Conservation (phyloP, 2,329 filamentous ascomycete genomes). For the Colletotrichum sp. region DNA sequence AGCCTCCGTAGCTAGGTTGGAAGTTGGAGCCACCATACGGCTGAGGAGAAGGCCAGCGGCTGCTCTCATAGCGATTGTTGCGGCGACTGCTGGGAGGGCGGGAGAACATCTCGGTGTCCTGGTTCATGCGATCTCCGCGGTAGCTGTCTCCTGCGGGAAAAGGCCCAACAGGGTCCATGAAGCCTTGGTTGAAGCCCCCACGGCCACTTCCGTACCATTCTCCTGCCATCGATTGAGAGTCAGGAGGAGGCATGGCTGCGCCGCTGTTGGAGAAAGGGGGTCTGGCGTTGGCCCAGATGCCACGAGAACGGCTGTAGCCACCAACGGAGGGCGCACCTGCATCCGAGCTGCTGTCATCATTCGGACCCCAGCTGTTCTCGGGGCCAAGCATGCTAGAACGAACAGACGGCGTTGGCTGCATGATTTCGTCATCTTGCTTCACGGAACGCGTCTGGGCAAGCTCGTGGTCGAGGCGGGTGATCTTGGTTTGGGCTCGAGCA, state of each 20-base stretch:
- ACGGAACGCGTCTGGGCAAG: conserved; percentile 67
- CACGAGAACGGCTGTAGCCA: conserved; percentile 57
- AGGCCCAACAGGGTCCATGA: conserved; percentile 42
- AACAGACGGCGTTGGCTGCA: neutral
- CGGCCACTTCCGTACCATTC: conserved; percentile 52
- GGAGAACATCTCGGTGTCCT: conserved; percentile 53
- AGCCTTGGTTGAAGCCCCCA: conserved; percentile 41
- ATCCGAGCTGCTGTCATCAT: conserved; percentile 63
- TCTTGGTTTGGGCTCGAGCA: conserved; percentile 71
- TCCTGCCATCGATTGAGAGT: conserved; percentile 32
- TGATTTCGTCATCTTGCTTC: conserved; percentile 52
- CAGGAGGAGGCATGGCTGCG: conserved; percentile 36
- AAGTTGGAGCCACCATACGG: conserved; percentile 39
- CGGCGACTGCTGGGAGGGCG: conserved; percentile 49
- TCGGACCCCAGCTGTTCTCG: conserved; percentile 56
- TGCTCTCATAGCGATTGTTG: conserved; percentile 47
- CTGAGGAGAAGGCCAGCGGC: conserved; percentile 41
- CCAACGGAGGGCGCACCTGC: conserved; percentile 59
- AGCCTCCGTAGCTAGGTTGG: conserved; percentile 27
- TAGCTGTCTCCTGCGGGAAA: conserved; percentile 44
- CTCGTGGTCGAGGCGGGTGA: conserved; percentile 74
- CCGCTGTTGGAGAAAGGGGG: conserved; percentile 33
- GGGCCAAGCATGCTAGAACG: neutral
- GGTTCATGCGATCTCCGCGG: conserved; percentile 50
- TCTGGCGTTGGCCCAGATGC: conserved; percentile 61